Evolutionary conservation across 495 filamentous ascomycete species (phyloP).

Genomic region (Pyrenula massariospora): DNA sequence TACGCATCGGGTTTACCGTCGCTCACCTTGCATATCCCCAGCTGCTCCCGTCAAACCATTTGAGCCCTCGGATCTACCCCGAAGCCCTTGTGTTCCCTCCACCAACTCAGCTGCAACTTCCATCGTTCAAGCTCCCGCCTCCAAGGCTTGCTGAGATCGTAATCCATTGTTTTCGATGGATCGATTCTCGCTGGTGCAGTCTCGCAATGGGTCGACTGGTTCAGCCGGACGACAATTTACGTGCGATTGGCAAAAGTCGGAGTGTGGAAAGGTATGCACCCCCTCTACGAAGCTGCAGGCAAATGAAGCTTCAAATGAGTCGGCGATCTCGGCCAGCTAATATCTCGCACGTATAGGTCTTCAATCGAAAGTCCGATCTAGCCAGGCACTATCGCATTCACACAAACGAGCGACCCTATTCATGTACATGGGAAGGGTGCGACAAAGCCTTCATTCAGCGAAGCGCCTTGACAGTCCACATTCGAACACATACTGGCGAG

Average conservation of each 20-base stretch:
- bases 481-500: slow-evolving; percentile 78
- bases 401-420: slow-evolving; percentile 78
- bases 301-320: neutral
- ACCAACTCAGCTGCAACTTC: neutral
- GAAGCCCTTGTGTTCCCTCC: neutral
- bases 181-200: neutral
- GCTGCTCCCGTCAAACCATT: neutral
- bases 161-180: neutral
- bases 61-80: neutral
- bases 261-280: neutral
- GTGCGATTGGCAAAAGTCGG: neutral
- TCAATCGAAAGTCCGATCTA: slow-evolving; percentile 88
- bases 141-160: neutral
- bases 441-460: slow-evolving; percentile 86
- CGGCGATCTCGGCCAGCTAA: neutral
- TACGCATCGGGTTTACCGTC: neutral
- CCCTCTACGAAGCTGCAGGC: neutral
- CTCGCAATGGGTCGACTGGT: neutral
- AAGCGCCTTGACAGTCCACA: slow-evolving; percentile 78
- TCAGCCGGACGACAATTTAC: neutral
- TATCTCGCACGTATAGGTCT: slow-evolving; percentile 43
- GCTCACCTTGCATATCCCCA: neutral
- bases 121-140: neutral
- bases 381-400: slow-evolving; percentile 83
- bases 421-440: slow-evolving; percentile 57